A percentile compares a stretch with the other conserved stretches of the same genome.
Conservation (phyloP, 2,329 filamentous ascomycete genomes). For the Geosmithia putterillii region DNA sequence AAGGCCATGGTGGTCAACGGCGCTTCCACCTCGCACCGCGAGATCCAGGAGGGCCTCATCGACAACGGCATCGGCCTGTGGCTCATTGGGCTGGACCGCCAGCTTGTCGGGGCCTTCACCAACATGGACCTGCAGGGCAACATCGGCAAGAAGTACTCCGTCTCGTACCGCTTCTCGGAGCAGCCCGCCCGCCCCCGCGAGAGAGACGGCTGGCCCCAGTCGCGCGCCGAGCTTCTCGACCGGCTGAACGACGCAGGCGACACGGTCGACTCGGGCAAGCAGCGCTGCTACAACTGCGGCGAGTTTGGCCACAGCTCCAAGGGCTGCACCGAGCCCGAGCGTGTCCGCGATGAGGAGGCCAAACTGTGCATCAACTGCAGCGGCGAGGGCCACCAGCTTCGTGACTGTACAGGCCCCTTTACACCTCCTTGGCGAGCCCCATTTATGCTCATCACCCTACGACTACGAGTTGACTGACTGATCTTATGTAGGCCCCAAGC, state of each 20-base stretch:
- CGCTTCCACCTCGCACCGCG: conserved; percentile 39
- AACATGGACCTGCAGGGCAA: conserved; percentile 65
- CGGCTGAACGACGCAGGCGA: conserved; percentile 57
- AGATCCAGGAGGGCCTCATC: conserved; percentile 51
- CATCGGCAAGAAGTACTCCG: conserved; percentile 48
- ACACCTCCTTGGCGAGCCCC: conserved; percentile 5
- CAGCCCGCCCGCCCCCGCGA: conserved; percentile 48
- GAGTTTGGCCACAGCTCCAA: conserved; percentile 52
- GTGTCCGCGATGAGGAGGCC: conserved; percentile 26
- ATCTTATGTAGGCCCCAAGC: conserved; percentile 34
- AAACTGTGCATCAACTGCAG: conserved; percentile 56
- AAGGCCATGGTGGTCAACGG: conserved; percentile 43
- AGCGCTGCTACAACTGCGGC: conserved; percentile 51
- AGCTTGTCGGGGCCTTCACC: conserved; percentile 43
- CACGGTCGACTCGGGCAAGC: conserved; percentile 43
- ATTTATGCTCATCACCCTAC: background rate
- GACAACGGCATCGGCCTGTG: conserved; percentile 38
- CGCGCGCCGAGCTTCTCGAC: conserved; percentile 44
- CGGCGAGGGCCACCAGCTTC: conserved; percentile 50
- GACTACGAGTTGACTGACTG: background rate
- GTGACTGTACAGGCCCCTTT: conserved; percentile 61
- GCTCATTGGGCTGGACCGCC: conserved; percentile 50
- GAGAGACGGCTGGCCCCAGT: conserved; percentile 45
- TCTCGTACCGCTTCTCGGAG: conserved; percentile 48
- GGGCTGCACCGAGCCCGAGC: conserved; percentile 45